Conservation (phyloP, 495 filamentous ascomycete genomes). For the Penicillium alfredii region DNA sequence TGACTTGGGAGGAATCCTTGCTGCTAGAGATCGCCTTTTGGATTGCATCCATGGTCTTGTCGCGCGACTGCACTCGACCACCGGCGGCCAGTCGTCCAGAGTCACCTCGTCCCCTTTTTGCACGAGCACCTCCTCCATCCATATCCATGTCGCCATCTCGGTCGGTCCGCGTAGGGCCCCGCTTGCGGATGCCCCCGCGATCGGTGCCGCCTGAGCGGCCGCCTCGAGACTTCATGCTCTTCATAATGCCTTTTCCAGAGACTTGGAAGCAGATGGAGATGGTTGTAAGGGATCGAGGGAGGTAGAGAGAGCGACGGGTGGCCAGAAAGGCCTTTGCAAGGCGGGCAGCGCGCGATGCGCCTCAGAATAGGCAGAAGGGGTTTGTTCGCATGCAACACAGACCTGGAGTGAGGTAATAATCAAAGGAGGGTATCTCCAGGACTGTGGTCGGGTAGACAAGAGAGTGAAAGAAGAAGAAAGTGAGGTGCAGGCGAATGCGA, state of each 20-base stretch:
- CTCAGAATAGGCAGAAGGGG: conserved; percentile 14
- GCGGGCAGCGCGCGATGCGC: conserved; percentile 25
- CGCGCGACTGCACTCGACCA: conserved; percentile 22
- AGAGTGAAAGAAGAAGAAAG: conserved; percentile 19
- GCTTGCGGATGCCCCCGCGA: conserved; percentile 71
- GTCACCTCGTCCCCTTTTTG: conserved; percentile 33
- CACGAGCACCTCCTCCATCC: conserved; percentile 48
- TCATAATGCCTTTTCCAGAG: conserved; percentile 23
- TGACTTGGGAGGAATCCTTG: conserved; percentile 31
- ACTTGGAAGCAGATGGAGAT: conserved; percentile 5
- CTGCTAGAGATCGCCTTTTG: conserved; percentile 39
- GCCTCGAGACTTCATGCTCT: conserved; percentile 28
- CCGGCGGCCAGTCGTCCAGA: conserved; percentile 24
- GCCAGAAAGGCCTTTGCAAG: conserved; percentile 7
- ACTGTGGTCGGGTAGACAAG: conserved; percentile 1
- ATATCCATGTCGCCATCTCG: conserved; percentile 80
- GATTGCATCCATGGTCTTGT: conserved; percentile 28
- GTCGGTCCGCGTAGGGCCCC: conserved; percentile 52
- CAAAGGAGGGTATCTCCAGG: no score
- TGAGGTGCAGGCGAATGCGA: conserved; percentile 27
- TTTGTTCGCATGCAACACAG: conserved; percentile 23
- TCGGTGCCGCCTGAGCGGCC: conserved; percentile 28
- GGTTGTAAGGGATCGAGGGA: background rate
- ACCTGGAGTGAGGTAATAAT: no score
- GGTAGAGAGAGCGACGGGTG: conserved; percentile 3